These are phyloP conservation scores for Incumbomyces lentus DNA, from an alignment of 2,329 filamentous ascomycete species.

Conservation along the genomic window DNA sequence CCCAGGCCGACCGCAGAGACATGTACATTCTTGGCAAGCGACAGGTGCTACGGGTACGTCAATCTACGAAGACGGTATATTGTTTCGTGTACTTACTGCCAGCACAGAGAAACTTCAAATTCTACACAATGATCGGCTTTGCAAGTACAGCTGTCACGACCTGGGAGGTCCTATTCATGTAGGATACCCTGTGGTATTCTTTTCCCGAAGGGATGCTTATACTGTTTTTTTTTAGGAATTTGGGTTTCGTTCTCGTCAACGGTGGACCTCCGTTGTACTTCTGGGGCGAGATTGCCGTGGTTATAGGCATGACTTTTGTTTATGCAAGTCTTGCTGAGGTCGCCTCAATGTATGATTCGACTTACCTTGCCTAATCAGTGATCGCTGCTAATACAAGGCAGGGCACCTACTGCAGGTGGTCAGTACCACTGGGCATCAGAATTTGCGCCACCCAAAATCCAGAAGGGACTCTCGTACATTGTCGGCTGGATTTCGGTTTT, in stretches of 20 bases:
- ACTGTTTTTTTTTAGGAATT: conserved; percentile 24
- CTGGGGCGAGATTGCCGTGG: conserved; percentile 28
- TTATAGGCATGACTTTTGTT: conserved; percentile 23
- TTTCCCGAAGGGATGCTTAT: conserved; percentile 22
- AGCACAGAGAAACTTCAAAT: conserved; percentile 32
- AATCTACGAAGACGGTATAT: not conserved
- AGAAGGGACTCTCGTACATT: conserved; percentile 24
- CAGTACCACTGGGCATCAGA: conserved; percentile 27
- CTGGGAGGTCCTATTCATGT: conserved; percentile 26
- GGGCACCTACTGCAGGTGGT: conserved; percentile 20
- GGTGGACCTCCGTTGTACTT: conserved; percentile 31
- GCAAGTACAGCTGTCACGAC: conserved; percentile 32
- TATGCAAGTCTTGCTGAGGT: conserved; percentile 33
- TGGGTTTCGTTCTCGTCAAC: conserved; percentile 18
- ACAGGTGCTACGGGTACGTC: conserved; percentile 27
- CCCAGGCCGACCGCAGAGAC: conserved; percentile 24
- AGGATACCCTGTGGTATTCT: conserved; percentile 22
- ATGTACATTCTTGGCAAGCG: conserved; percentile 28
- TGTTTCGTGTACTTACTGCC: not conserved
- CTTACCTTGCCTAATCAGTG: conserved; percentile 17
- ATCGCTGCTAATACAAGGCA: conserved; percentile 17
- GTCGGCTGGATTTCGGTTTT: conserved; percentile 21
- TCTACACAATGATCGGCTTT: conserved; percentile 34
- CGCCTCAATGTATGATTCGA: conserved; percentile 33
- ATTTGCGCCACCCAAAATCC: conserved; percentile 22